These are phyloP conservation scores for Neofusicoccum sp. DNA, from an alignment of 2,329 filamentous ascomycete genomes.

Conservation along the genomic window DNA sequence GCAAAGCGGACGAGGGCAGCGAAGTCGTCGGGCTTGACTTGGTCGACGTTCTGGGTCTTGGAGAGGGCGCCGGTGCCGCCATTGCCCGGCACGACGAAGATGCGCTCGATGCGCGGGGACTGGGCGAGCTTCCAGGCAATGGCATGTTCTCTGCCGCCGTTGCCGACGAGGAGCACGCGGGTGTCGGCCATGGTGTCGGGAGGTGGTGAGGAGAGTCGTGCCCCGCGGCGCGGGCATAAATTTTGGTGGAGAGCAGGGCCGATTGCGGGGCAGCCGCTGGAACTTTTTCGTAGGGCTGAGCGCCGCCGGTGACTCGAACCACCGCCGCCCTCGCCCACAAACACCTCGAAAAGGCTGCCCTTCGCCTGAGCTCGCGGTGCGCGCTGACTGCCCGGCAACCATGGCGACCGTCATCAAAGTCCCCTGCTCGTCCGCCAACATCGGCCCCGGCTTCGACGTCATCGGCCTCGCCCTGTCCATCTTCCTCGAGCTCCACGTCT, in stretches of 20 bases:
- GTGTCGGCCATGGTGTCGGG: conserved; percentile 23
- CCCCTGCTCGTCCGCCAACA: conserved; percentile 95
- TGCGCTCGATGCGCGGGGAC: conserved; percentile 75
- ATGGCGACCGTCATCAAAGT: conserved; percentile 64
- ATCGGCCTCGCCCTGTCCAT: conserved; percentile 93
- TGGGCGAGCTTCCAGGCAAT: conserved; percentile 92
- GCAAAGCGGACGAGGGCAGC: conserved; percentile 75
- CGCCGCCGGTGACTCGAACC: conserved; percentile 13
- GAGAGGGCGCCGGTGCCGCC: conserved; percentile 75
- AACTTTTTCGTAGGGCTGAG: conserved; percentile 22
- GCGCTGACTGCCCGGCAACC: neutral
- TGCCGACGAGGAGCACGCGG: conserved; percentile 79
- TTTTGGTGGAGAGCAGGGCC: conserved; percentile 20
- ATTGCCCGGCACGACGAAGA: conserved; percentile 74
- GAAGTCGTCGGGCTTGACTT: conserved; percentile 76
- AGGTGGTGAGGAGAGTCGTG: neutral
- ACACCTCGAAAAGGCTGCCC: neutral
- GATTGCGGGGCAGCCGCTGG: conserved; percentile 20
- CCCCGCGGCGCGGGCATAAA: conserved; percentile 19
- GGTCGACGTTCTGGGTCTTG: conserved; percentile 72
- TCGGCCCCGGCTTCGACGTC: conserved; percentile 94
- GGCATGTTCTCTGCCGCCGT: conserved; percentile 92
- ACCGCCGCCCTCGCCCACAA: conserved; percentile 13
- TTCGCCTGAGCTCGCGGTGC: neutral
- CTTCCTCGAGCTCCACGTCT: conserved; percentile 87